These are phyloP conservation scores for Ceratocystis ficicola DNA, from an alignment of 2,329 filamentous ascomycete species.

Conservation along the genomic window DNA sequence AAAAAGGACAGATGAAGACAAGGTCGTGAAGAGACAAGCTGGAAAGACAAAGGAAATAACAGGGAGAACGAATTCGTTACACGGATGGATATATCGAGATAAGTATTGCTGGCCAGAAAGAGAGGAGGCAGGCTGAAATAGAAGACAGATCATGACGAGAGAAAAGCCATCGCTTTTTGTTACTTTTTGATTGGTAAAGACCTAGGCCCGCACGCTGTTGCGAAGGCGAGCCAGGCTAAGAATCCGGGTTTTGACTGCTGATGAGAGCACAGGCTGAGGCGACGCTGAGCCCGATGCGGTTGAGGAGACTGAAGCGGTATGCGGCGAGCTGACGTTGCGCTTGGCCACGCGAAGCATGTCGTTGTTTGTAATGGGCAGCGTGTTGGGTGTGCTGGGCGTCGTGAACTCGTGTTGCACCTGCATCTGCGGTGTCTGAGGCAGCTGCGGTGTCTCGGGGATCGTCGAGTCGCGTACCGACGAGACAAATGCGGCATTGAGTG, in stretches of 20 bases:
- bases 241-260: slow-evolving; percentile 22
- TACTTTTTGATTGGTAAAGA: background rate
- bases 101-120: background rate
- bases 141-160: slow-evolving; percentile 9
- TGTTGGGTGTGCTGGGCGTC: slow-evolving; percentile 23
- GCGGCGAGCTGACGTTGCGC: slow-evolving; percentile 31
- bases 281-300: slow-evolving; percentile 8
- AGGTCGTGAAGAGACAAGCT: slow-evolving; percentile 7
- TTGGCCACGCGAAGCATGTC: slow-evolving; percentile 36
- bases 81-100: background rate
- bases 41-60: slow-evolving; percentile 15
- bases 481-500: slow-evolving; percentile 29
- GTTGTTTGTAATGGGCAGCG: slow-evolving; percentile 35
- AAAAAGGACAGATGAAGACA: background rate
- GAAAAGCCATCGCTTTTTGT: background rate
- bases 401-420: slow-evolving; percentile 4
- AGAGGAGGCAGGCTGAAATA: background rate
- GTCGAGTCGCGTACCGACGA: slow-evolving; percentile 30
- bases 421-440: background rate
- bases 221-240: slow-evolving; percentile 20
- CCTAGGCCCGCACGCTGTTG: slow-evolving; percentile 14
- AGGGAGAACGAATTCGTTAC: slow-evolving; percentile 16
- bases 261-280: slow-evolving; percentile 14
- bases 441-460: slow-evolving; percentile 27
- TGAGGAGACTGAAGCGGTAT: slow-evolving; percentile 21